Base-by-base conservation (phyloP, 2,329 filamentous ascomycete species). In the Alternaria sp. region DNA sequence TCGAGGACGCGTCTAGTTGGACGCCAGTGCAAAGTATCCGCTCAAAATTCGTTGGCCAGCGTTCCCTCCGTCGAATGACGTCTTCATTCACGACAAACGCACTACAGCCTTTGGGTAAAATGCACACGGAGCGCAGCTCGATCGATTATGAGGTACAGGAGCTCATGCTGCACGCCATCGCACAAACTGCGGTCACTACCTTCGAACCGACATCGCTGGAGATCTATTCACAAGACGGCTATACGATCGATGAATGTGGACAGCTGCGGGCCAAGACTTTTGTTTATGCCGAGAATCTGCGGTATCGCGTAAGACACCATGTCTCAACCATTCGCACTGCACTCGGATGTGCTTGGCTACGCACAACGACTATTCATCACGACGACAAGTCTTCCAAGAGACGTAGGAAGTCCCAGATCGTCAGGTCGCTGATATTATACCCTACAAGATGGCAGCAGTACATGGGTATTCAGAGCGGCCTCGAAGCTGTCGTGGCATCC, bases 201-300 rank as follows among this genome's bases (percentile, higher is more conserved):
- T 65, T 69, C 19, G 40, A 65, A 17, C 40, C 66, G 28, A 61
- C 54, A 5, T 69, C 64, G 4, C 28, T 67, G 10, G 64, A 67
- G 9, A 67, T 69, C n/a, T 57, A 65, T 47, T 59, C 66, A 12
- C 59, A 65, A 28, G 66, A 69, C 13, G 61, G 59, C 2, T 69
- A 67, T 17, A 65, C 54, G 23, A 61, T 69, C 12, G 64, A 69
- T n/a, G 54, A 65, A 6, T 61, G 59, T 28, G 66, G 64, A 19
- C 47, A 56, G n/a, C 13, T 61, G 11, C 57, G 61, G 5, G 23
- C 64, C n/a, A 30, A 50, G 6, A 50, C 46, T 13, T 50, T 30
- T 17, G 25, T 50, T 1, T 30, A 50, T 13, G 46, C 25, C 11
- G 46, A 30, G 11, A 50, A 50, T 2, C n/a, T 30, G 25, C 46